Conservation (phyloP, 805 yeast species). For the Schizosaccharomyces osmophilus region DNA sequence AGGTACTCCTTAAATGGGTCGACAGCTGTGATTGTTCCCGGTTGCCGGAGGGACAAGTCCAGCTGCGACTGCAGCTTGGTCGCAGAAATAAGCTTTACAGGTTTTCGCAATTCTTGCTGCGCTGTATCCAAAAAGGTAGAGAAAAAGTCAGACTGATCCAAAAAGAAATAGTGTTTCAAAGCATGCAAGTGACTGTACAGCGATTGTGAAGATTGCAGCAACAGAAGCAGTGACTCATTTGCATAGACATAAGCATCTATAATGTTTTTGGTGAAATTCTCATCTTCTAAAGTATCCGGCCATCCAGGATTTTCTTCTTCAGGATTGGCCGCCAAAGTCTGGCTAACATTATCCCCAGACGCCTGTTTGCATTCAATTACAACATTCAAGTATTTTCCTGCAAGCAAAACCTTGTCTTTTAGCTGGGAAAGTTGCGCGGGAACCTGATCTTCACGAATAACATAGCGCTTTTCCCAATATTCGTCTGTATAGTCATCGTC, state of each 20-base stretch:
- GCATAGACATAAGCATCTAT: constrained; percentile 42
- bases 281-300: constrained; percentile 11
- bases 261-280: constrained; percentile 30
- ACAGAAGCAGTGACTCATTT: constrained; percentile 30
- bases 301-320: neutral
- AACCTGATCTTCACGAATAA: constrained; percentile 49
- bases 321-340: neutral
- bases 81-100: constrained; percentile 11
- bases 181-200: constrained; percentile 23
- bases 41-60: constrained; percentile 17
- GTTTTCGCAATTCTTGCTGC: constrained; percentile 27
- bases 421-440: constrained; percentile 35
- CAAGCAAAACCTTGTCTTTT: constrained; percentile 37
- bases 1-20: constrained; percentile 17
- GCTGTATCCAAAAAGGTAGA: constrained; percentile 28
- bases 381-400: constrained; percentile 69
- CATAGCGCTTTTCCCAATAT: constrained; percentile 30
- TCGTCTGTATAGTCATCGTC: constrained; percentile 15
- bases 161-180: constrained; percentile 33
- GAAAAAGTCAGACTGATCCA: constrained; percentile 27
- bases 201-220: constrained; percentile 37
- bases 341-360: constrained; percentile 6
- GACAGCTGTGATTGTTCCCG: constrained; percentile 16
- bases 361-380: constrained; percentile 33
- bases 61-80: constrained; percentile 16